Evolutionary conservation across 1,284 basidiomycete species (phyloP).

Genomic region (Peniophora sp.): DNA sequence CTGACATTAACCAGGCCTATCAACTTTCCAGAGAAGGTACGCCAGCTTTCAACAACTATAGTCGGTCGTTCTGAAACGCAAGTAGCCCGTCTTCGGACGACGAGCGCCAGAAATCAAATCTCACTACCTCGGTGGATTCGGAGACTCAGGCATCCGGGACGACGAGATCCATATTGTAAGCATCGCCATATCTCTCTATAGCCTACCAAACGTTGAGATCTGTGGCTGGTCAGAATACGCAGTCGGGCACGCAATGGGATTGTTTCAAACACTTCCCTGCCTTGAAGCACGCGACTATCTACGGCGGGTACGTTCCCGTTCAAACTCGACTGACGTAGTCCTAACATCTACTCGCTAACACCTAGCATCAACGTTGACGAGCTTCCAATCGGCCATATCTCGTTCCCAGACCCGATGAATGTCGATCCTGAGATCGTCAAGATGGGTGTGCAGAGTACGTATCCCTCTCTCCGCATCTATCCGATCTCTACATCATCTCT

Average conservation of each 20-base stretch:
- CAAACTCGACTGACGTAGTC: constrained; percentile 1
- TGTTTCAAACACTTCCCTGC: constrained; percentile 58
- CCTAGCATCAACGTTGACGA: constrained; percentile 37
- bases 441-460: constrained; percentile 61
- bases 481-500: neutral
- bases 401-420: constrained; percentile 40
- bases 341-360: neutral
- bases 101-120: constrained; percentile 44
- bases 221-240: constrained; percentile 46
- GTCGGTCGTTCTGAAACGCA: neutral
- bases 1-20: constrained; percentile 40
- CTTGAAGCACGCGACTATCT: constrained; percentile 47
- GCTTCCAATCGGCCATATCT: constrained; percentile 37
- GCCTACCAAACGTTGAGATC: neutral
- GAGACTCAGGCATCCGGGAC: constrained; percentile 34
- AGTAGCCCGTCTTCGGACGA: constrained; percentile 50
- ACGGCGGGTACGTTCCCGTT: constrained; percentile 46
- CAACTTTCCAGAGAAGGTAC: constrained; percentile 57
- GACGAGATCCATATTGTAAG: constrained; percentile 59
- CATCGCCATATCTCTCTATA: constrained; percentile 8
- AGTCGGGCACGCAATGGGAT: constrained; percentile 74
- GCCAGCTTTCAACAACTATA: constrained; percentile 1
- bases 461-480: too few relatives aligned
- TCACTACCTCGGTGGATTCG: constrained; percentile 18
- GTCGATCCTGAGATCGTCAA: constrained; percentile 42